Conservation (phyloP, 108 stramenopile species). For the Poteriospumella lacustris region DNA sequence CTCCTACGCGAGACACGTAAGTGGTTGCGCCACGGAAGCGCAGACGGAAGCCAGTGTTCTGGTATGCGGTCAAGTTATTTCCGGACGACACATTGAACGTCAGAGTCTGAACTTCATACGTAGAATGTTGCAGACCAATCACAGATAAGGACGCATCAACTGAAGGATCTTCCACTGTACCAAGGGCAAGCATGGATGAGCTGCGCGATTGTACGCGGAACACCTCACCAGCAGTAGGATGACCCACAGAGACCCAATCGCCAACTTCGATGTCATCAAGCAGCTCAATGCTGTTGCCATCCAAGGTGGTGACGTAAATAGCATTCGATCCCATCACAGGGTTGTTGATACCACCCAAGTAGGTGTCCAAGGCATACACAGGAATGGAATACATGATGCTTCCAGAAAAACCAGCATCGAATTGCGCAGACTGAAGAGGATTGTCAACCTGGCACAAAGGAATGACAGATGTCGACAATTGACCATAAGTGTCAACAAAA, state of each 20-base stretch:
- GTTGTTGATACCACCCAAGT: slow-evolving; percentile 52
- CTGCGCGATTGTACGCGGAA: slow-evolving; percentile 61
- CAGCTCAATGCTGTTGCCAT: slow-evolving; percentile 34
- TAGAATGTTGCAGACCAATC: slow-evolving; percentile 50
- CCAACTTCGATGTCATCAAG: slow-evolving; percentile 47
- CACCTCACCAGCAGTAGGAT: slow-evolving; percentile 59
- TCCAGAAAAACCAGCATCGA: slow-evolving; percentile 31
- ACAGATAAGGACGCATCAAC: slow-evolving; percentile 50
- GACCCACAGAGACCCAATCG: slow-evolving; percentile 64
- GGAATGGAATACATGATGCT: slow-evolving; percentile 45
- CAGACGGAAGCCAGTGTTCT: slow-evolving; percentile 33
- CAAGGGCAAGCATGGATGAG: slow-evolving; percentile 47
- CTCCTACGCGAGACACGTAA: slow-evolving; percentile 31
- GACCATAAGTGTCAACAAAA: background rate
- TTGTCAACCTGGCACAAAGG: slow-evolving; percentile 53
- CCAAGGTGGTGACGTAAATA: slow-evolving; percentile 45
- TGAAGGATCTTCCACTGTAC: slow-evolving; percentile 44
- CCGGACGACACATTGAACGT: background rate
- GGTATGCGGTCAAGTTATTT: background rate
- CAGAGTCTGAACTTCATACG: slow-evolving; percentile 64
- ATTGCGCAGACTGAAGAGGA: slow-evolving; percentile 38
- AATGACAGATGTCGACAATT: slow-evolving; percentile 10
- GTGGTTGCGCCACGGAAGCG: slow-evolving; percentile 41
- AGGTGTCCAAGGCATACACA: slow-evolving; percentile 63
- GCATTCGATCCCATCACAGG: slow-evolving; percentile 56